Percentiles rank a stretch among this genome's conserved stretches.
phyloP scores from a whole-genome alignment of 352 stramenopile genomes.

The Pythium monospermum region DNA sequence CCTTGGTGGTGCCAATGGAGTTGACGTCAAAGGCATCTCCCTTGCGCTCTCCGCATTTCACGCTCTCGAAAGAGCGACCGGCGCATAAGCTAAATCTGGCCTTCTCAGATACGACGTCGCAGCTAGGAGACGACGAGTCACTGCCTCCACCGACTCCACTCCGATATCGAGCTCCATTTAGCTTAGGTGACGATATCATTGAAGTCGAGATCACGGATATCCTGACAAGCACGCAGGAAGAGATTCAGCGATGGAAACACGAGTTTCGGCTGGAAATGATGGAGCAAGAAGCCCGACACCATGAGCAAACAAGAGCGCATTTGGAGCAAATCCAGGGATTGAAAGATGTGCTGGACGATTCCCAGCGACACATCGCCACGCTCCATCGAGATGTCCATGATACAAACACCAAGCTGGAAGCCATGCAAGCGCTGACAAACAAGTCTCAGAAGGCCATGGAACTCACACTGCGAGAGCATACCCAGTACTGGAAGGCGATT shows the following conservation, averaged over 20 bases:
- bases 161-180: not conserved
- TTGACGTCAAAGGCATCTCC: not conserved
- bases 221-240: slow-evolving; percentile 18
- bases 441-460: slow-evolving; percentile 24
- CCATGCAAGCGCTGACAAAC: slow-evolving; percentile 11
- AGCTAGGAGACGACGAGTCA: slow-evolving; percentile 4
- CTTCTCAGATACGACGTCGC: not conserved
- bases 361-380: slow-evolving; percentile 15
- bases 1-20: no score
- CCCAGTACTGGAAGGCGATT: slow-evolving; percentile 25
- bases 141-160: slow-evolving; percentile 1
- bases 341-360: slow-evolving; percentile 14
- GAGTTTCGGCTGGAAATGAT: slow-evolving; percentile 24
- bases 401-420: slow-evolving; percentile 21
- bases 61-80: no score
- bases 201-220: slow-evolving; percentile 25
- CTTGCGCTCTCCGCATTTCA: not conserved
- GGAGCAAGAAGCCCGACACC: slow-evolving; percentile 19
- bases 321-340: slow-evolving; percentile 20
- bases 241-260: slow-evolving; percentile 24
- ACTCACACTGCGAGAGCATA: slow-evolving; percentile 19
- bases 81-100: slow-evolving; percentile 2
- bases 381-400: slow-evolving; percentile 14
- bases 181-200: slow-evolving; percentile 18
- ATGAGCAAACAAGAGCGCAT: slow-evolving; percentile 17